Evolutionary conservation across 2,329 filamentous ascomycete species (phyloP).

Genomic region (Didymella exigua): DNA sequence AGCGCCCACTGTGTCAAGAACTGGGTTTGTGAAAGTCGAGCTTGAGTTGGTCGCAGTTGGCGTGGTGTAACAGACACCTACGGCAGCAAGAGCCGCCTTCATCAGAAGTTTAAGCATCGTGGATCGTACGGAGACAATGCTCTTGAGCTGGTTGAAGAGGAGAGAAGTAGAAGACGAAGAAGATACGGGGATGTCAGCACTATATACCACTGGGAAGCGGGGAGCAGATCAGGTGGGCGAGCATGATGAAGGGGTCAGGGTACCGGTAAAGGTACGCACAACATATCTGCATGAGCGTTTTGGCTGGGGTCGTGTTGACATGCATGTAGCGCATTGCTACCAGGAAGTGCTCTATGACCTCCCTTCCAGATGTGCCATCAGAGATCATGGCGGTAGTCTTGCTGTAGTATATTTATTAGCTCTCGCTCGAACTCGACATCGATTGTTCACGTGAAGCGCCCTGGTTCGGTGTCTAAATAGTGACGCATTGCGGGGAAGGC

Average conservation of each 20-base stretch:
- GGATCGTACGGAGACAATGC: neutral
- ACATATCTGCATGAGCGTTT: constrained; percentile 11
- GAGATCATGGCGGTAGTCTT: neutral
- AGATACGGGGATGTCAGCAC: neutral
- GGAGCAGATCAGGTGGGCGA: constrained; percentile 1
- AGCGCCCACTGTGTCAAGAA: constrained; percentile 50
- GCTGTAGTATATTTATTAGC: neutral
- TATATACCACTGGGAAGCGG: constrained; percentile 8
- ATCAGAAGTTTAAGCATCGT: constrained; percentile 31
- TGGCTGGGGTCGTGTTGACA: neutral
- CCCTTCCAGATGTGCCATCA: neutral
- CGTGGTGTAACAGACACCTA: constrained; percentile 22
- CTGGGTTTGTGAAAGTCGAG: constrained; percentile 54
- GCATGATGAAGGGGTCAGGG: constrained; percentile 5
- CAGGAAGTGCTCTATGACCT: neutral
- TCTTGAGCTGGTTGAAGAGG: neutral
- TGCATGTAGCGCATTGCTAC: neutral
- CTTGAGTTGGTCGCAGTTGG: constrained; percentile 19
- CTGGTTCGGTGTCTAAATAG: neutral
- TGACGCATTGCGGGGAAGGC: constrained; percentile 14
- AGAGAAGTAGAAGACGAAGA: neutral
- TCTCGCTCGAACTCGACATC: neutral
- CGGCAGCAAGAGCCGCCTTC: constrained; percentile 23
- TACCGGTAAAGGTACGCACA: constrained; percentile 7
- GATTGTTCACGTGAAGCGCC: neutral